Percentiles rank a stretch among this genome's conserved stretches.
Evolutionary conservation across 495 filamentous ascomycete genomes (phyloP).

Genomic region (Penicillium lagena): DNA sequence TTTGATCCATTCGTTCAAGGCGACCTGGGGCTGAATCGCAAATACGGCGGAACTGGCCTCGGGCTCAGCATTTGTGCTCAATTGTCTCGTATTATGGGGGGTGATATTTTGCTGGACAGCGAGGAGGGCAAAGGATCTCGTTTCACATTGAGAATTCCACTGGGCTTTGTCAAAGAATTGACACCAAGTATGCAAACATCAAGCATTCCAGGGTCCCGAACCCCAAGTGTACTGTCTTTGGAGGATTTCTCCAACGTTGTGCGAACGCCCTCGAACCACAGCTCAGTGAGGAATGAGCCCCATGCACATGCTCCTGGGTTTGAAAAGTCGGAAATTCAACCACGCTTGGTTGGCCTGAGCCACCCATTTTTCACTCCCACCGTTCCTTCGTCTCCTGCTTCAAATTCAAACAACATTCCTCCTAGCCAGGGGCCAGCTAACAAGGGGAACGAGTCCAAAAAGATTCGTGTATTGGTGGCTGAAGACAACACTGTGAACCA

Average conservation of each 20-base stretch:
- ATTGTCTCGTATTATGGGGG: conserved; percentile 76
- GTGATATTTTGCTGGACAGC: conserved; percentile 67
- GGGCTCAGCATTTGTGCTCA: conserved; percentile 86
- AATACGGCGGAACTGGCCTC: conserved; percentile 86
- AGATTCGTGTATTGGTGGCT: conserved; percentile 79
- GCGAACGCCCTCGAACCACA: conserved; percentile 16
- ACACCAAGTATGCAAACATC: conserved; percentile 41
- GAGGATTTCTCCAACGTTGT: conserved; percentile 24
- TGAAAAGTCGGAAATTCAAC: conserved; percentile 47
- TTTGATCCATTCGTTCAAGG: conserved; percentile 96
- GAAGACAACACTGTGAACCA: conserved; percentile 96
- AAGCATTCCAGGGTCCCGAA: conserved; percentile 17
- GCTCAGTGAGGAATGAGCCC: conserved; percentile 14
- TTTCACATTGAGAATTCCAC: conserved; percentile 78
- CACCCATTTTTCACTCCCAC: conserved; percentile 76
- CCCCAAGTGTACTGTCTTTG: conserved; percentile 21
- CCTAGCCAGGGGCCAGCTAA: conserved; percentile 37
- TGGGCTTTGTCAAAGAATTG: conserved; percentile 66
- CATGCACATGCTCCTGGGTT: conserved; percentile 12
- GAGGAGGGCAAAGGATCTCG: conserved; percentile 67
- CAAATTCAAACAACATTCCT: conserved; percentile 20
- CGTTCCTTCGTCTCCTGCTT: conserved; percentile 27
- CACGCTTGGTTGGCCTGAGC: conserved; percentile 74
- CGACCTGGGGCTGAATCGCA: conserved; percentile 80
- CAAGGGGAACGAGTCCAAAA: conserved; percentile 36